Evolutionary conservation across 495 filamentous ascomycete species (phyloP).

Genomic region (Xylaria longipes): DNA sequence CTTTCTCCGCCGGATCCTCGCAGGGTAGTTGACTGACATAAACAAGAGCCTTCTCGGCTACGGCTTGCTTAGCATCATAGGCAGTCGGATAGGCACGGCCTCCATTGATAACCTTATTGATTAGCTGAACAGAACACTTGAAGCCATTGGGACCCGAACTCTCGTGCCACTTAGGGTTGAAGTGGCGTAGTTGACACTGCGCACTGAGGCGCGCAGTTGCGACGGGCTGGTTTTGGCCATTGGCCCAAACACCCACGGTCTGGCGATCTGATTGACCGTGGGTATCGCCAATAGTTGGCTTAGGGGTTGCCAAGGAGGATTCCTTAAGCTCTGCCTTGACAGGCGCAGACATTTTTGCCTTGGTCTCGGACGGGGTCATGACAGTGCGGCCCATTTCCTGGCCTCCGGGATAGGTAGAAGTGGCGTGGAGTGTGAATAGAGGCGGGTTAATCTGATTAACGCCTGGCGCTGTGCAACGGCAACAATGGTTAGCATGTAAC

Average conservation of each 20-base stretch:
- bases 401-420: not conserved
- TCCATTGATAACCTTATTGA: constrained; percentile 5
- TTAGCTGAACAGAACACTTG: constrained; percentile 30
- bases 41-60: constrained; percentile 23
- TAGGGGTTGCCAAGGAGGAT: not conserved
- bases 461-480: constrained; percentile 2
- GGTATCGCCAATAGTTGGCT: not conserved
- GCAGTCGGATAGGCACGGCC: constrained; percentile 9
- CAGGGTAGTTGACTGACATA: constrained; percentile 17
- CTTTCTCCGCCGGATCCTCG: constrained; percentile 4
- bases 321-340: constrained; percentile 12
- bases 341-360: not conserved
- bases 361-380: not conserved
- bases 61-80: constrained; percentile 27
- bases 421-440: not conserved
- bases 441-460: not conserved
- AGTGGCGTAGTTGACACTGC: constrained; percentile 40
- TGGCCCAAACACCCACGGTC: not conserved
- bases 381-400: constrained; percentile 1
- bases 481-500: not conserved
- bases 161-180: constrained; percentile 39
- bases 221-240: constrained; percentile 6
- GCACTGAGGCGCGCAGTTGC: constrained; percentile 23
- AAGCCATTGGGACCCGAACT: constrained; percentile 15
- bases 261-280: constrained; percentile 2